These are phyloP conservation scores for Zygotorulaspora danielsina DNA, from an alignment of 805 yeast genomes.

Conservation along the genomic window DNA sequence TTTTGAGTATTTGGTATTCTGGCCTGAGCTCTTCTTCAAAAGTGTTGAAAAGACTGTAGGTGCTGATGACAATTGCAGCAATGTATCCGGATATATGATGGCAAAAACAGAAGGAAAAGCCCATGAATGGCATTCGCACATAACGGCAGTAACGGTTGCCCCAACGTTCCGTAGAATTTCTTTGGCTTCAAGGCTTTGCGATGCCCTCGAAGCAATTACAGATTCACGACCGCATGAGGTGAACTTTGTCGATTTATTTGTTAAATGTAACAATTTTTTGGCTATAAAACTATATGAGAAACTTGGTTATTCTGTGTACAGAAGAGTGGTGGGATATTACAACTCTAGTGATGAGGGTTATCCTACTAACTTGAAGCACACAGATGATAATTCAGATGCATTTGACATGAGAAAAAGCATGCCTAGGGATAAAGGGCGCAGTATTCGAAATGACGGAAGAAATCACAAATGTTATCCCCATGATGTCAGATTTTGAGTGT, in stretches of 20 bases:
- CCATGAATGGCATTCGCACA: constrained; percentile 92
- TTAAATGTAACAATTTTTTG: constrained; percentile 73
- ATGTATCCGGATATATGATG: constrained; percentile 75
- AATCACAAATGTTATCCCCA: constrained; percentile 58
- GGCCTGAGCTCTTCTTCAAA: constrained; percentile 90
- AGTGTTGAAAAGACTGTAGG: constrained; percentile 47
- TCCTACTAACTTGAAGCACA: constrained; percentile 38
- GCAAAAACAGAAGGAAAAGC: constrained; percentile 91
- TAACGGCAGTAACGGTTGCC: constrained; percentile 90
- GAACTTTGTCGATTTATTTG: constrained; percentile 86
- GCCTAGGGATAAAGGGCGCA: constrained; percentile 50
- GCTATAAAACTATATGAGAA: constrained; percentile 83
- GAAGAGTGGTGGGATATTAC: constrained; percentile 89
- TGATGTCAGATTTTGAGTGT: constrained; percentile 52
- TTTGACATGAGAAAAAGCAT: constrained; percentile 76
- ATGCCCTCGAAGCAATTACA: constrained; percentile 66
- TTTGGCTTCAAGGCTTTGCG: constrained; percentile 74
- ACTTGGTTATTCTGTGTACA: constrained; percentile 75
- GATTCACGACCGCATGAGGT: constrained; percentile 76
- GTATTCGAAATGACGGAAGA: constrained; percentile 59
- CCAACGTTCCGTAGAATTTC: constrained; percentile 81
- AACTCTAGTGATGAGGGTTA: constrained; percentile 50
- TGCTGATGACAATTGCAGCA: constrained; percentile 13
- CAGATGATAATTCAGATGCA: constrained; percentile 74
- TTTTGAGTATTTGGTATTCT: constrained; percentile 69